phyloP scores from a whole-genome alignment of 768 basidiomycete species.

The Lepiota brunneoincarnata region DNA sequence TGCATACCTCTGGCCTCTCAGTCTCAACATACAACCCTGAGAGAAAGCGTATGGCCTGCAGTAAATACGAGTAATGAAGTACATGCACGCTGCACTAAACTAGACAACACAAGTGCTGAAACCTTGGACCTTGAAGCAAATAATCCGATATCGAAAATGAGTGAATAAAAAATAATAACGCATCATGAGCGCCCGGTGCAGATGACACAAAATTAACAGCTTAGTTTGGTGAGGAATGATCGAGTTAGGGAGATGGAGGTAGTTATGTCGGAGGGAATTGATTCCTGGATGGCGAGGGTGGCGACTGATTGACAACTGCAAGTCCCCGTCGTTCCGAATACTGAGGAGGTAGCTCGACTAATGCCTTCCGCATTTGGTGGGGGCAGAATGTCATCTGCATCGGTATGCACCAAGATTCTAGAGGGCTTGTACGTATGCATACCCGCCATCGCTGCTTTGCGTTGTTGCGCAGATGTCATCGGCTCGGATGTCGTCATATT shows the following conservation, averaged over 20 bases:
- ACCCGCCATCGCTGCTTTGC: slow-evolving; percentile 59
- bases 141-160: slow-evolving; percentile 1
- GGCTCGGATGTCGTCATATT: slow-evolving; percentile 18
- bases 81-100: neutral
- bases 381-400: slow-evolving; percentile 55
- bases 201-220: neutral
- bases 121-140: neutral
- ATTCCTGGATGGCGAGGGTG: neutral
- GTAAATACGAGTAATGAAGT: slow-evolving; percentile 1
- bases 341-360: slow-evolving; percentile 74
- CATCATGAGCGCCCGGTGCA: neutral
- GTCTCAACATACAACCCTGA: neutral
- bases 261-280: neutral
- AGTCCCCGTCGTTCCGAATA: slow-evolving; percentile 53
- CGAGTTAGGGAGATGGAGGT: neutral
- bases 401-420: slow-evolving; percentile 67
- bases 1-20: neutral
- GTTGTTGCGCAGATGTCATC: slow-evolving; percentile 36
- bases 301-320: slow-evolving; percentile 6
- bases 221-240: neutral
- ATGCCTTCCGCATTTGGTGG: slow-evolving; percentile 45
- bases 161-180: neutral
- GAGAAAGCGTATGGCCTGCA: slow-evolving; percentile 4
- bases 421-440: slow-evolving; percentile 38
- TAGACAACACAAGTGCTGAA: neutral